A percentile compares a stretch with the other conserved stretches of the same genome.
phyloP scores from a whole-genome alignment of 2,329 filamentous ascomycete genomes.

The Diaporthe australafricana region DNA sequence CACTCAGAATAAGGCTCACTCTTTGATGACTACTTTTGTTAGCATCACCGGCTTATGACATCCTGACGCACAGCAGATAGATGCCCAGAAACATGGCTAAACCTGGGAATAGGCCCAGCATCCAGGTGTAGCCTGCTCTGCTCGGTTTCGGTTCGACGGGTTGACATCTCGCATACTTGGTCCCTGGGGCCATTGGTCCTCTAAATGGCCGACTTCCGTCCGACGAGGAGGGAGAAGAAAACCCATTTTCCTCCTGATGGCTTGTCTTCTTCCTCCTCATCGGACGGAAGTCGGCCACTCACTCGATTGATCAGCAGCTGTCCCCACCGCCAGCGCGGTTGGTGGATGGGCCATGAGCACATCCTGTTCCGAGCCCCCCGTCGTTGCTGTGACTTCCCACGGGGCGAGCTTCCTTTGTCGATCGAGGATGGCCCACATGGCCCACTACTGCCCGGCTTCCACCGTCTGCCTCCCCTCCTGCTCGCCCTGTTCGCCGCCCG shows the following conservation, averaged over 20 bases:
- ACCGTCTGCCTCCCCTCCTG: background rate
- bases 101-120: background rate
- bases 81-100: too few relatives aligned
- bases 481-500: background rate
- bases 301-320: background rate
- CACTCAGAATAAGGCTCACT: background rate
- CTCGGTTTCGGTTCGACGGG: background rate
- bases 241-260: background rate
- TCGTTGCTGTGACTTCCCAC: background rate
- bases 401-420: background rate
- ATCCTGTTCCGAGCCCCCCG: background rate
- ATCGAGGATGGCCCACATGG: constrained; percentile 1
- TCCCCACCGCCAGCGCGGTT: background rate
- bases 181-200: background rate
- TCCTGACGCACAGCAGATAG: background rate
- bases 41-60: background rate
- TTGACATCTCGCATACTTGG: background rate
- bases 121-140: background rate
- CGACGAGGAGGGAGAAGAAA: background rate
- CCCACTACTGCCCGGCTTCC: background rate
- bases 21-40: background rate
- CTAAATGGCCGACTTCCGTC: background rate
- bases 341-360: constrained; percentile 1
- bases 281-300: constrained; percentile 10
- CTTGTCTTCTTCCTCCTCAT: background rate